Evolutionary conservation across 352 stramenopile species (phyloP).

Genomic region (Vaucheria bursata): DNA sequence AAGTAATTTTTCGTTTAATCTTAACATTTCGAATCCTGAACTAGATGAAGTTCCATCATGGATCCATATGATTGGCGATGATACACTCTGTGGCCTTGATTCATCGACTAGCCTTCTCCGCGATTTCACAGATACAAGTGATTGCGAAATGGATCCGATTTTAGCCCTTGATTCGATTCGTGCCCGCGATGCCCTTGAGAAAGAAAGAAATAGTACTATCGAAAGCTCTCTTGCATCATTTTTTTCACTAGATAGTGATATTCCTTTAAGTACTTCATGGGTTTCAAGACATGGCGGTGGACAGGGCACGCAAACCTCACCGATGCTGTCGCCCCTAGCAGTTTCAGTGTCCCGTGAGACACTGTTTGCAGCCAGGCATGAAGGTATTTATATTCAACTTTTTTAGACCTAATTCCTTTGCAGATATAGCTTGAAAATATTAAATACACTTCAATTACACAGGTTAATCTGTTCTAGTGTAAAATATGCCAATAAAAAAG

Average conservation of each 20-base stretch:
- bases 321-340: background rate
- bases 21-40: background rate
- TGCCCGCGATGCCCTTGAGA: background rate
- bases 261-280: background rate
- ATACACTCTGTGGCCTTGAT: background rate
- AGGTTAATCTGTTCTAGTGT: too few species aligned
- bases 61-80: background rate
- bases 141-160: background rate
- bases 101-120: background rate
- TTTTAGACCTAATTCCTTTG: too few species aligned
- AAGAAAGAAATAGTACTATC: background rate
- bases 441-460: too few species aligned
- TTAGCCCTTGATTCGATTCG: background rate
- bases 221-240: background rate
- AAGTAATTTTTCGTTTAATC: slow-evolving; percentile 3
- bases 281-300: background rate
- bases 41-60: background rate
- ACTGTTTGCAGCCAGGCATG: background rate
- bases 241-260: background rate
- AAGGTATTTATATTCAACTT: too few species aligned
- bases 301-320: background rate
- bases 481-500: too few species aligned
- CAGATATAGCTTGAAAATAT: too few species aligned
- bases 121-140: background rate
- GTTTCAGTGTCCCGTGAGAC: background rate